phyloP scores from a whole-genome alignment of 352 stramenopile species.

The Phytopythium cucurbitacearum region DNA sequence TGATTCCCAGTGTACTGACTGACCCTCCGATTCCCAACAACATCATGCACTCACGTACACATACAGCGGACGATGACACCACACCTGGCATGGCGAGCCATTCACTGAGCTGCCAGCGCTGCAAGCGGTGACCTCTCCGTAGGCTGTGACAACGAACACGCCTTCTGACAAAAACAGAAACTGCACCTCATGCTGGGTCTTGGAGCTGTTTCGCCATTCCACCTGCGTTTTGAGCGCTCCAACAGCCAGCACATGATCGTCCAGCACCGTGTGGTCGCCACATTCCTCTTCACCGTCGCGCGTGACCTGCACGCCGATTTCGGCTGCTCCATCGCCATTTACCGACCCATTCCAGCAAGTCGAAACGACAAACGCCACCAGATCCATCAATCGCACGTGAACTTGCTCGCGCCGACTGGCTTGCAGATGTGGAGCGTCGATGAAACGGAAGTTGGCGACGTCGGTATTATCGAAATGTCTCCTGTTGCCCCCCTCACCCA shows the following conservation, averaged over 20 bases:
- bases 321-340: background rate
- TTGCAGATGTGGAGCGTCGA: constrained; percentile 5
- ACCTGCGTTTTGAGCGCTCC: constrained; percentile 30
- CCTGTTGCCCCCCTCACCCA: background rate
- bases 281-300: constrained; percentile 19
- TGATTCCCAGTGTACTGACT: too few species aligned
- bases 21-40: too few species aligned
- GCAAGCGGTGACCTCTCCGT: constrained; percentile 4
- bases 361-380: background rate
- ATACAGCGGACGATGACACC: constrained; percentile 42
- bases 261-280: constrained; percentile 1
- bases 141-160: constrained; percentile 37
- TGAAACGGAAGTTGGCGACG: constrained; percentile 4
- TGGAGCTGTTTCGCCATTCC: constrained; percentile 11
- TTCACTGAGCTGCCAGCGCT: background rate
- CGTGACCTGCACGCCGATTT: constrained; percentile 29
- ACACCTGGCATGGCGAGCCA: constrained; percentile 19
- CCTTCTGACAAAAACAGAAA: constrained; percentile 66
- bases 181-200: constrained; percentile 33
- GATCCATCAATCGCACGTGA: background rate
- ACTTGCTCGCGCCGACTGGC: background rate
- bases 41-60: constrained; percentile 19
- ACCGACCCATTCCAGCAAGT: too few species aligned
- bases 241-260: constrained; percentile 30
- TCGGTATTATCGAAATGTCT: background rate